Evolutionary conservation across 139 green algal genomes (phyloP), one percentile per base, ranked within the genome.

Genomic region (Edaphochlamys debaryana): DNA sequence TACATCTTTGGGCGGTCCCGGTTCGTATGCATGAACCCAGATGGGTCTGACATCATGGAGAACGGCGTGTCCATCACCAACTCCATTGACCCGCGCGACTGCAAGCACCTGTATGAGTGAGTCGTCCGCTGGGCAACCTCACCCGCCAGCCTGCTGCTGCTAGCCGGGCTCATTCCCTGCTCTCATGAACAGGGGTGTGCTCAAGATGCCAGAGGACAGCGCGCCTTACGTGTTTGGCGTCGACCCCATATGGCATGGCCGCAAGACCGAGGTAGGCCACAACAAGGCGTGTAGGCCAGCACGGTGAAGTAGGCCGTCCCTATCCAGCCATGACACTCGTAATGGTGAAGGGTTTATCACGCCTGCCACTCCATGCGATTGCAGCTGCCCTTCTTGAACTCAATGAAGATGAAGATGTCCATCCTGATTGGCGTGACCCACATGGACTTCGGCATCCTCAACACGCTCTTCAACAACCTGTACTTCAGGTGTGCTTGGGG

Each of bases 401-500:
- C 91, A 2, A 82, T 99, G 73, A 99, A 99, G 90, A 99, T 99
- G 97, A 99, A 99, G 94, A 98, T 99, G 95, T 95, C 85, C 71
- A 99, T 99, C 86, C 30, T 99, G 40, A 80, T 99, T 67, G 97
- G 92, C 66, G 91, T 98, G 0, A 75, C 87, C 34, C 97, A 99
- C 88, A 99, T 99, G 97, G 96, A 98, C 85, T 81, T 96, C 23
- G 97, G 97, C 68, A 99, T 99, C 74, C 58, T 98, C 30, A 94
- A 98, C 84, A 95, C 87, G 23, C 86, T 95, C 54, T 96, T 97
- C 90, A 99, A 99, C 89, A 94, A 98, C 79, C 38, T 89, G n/a
- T 86, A 74, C 69, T 79, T 79, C 56, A 72, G 79, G 79, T 86
- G 79, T 3, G 45, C 45, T 9, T n/a, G n/a, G n/a, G n/a, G n/a